Evolutionary conservation across 306 rosid genomes (phyloP).

Genomic region (Purshia tridentata): DNA sequence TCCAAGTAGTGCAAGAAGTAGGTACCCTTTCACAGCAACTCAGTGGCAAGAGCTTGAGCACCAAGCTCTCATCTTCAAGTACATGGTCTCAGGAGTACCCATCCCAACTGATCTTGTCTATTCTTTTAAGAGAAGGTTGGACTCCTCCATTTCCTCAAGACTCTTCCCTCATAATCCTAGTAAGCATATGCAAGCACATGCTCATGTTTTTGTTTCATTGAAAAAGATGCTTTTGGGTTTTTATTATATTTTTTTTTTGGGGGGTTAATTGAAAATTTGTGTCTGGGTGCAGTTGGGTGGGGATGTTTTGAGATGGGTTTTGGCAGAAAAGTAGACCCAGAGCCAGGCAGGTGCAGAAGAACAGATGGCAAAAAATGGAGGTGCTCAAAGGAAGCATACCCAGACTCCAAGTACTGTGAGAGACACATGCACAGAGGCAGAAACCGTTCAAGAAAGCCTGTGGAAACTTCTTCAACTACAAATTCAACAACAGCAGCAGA

Average conservation of each 20-base stretch:
- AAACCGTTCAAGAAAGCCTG: slow-evolving; percentile 99
- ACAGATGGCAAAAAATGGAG: slow-evolving; percentile 99
- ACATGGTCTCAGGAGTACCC: slow-evolving; percentile 87
- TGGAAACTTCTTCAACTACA: slow-evolving; percentile 68
- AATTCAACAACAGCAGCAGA: slow-evolving; percentile 9
- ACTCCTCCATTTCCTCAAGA: slow-evolving; percentile 66
- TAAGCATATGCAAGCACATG: slow-evolving; percentile 16
- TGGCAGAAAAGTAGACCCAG: slow-evolving; percentile 96
- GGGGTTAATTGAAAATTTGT: slow-evolving; percentile 27
- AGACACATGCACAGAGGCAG: slow-evolving; percentile 99
- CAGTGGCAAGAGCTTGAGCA: slow-evolving; percentile 99
- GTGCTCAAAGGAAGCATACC: slow-evolving; percentile 98
- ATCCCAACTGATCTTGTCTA: slow-evolving; percentile 85
- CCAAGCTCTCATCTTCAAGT: slow-evolving; percentile 89
- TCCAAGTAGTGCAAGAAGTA: slow-evolving; percentile 41
- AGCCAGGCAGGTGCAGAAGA: slow-evolving; percentile 99
- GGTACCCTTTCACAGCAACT: slow-evolving; percentile 75
- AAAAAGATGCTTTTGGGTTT: neutral
- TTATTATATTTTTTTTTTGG: neutral
- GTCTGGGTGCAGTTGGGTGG: slow-evolving; percentile 76
- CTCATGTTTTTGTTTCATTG: neutral
- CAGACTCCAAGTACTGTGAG: slow-evolving; percentile 98
- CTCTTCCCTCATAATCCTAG: slow-evolving; percentile 85
- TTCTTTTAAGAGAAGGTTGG: slow-evolving; percentile 78
- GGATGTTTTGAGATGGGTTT: slow-evolving; percentile 93